Evolutionary conservation across 176 grass and related monocot species (phyloP).

Genomic region (Areca catechu): DNA sequence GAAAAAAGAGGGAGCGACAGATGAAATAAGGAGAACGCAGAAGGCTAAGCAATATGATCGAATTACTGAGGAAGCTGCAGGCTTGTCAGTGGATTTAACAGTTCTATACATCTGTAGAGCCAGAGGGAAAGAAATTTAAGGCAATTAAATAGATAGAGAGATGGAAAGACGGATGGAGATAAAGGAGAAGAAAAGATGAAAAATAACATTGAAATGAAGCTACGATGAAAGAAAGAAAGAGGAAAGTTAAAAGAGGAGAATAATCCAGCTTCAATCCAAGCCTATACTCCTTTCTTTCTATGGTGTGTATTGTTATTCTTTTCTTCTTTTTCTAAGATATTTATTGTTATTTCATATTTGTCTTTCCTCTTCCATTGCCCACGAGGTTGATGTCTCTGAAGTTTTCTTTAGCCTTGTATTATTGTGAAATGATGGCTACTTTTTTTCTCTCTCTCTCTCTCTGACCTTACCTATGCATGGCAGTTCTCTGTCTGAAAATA

Average conservation of each 20-base stretch:
- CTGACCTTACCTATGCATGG: not conserved
- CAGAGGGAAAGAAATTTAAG: not conserved
- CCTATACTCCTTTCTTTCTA: not conserved
- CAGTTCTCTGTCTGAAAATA: not conserved
- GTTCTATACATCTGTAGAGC: slow-evolving; percentile 24
- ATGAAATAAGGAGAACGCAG: not conserved
- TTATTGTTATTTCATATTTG: not conserved
- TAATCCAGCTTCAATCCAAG: not conserved
- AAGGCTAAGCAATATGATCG: slow-evolving; percentile 11
- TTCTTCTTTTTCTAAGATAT: not conserved
- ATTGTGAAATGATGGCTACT: slow-evolving; percentile 28
- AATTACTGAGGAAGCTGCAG: slow-evolving; percentile 24
- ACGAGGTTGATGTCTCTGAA: slow-evolving; percentile 16
- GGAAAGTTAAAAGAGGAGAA: not conserved
- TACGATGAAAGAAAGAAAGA: slow-evolving; percentile 8
- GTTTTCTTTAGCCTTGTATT: not conserved
- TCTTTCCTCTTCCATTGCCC: not conserved
- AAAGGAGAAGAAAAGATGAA: not conserved
- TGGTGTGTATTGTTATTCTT: not conserved
- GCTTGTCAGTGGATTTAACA: slow-evolving; percentile 23
- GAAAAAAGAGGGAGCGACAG: not conserved
- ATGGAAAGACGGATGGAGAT: not conserved
- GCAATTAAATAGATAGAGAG: not conserved
- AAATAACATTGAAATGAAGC: slow-evolving; percentile 1
- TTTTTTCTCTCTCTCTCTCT: slow-evolving; percentile 4